These are phyloP conservation scores for Aspergillus pseudoviridinutans DNA, from an alignment of 2,329 filamentous ascomycete genomes.

Conservation along the genomic window DNA sequence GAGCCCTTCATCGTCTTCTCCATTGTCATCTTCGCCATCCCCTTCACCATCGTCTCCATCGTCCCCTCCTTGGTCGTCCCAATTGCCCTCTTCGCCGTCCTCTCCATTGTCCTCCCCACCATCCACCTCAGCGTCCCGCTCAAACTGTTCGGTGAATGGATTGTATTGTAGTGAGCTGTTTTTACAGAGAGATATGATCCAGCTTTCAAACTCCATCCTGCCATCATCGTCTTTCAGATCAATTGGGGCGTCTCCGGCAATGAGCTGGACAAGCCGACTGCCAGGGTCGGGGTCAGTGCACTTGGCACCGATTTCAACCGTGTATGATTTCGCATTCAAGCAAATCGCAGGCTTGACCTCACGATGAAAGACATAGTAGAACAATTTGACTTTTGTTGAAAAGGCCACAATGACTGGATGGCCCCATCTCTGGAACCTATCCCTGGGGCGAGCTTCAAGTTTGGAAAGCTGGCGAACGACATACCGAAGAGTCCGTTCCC, in stretches of 20 bases:
- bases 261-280: constrained; percentile 11
- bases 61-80: neutral
- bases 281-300: constrained; percentile 9
- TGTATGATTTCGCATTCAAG: neutral
- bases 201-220: constrained; percentile 8
- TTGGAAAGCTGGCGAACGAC: constrained; percentile 3
- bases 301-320: constrained; percentile 2
- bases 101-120: neutral
- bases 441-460: neutral
- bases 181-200: constrained; percentile 7
- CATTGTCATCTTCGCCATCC: no score
- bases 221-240: constrained; percentile 6
- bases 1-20: neutral
- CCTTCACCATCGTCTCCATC: neutral
- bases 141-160: constrained; percentile 5
- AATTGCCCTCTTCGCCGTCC: neutral
- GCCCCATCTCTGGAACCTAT: neutral
- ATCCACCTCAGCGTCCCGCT: neutral
- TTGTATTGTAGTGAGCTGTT: constrained; percentile 2
- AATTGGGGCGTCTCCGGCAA: constrained; percentile 7
- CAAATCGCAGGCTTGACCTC: neutral
- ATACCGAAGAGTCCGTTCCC: constrained; percentile 7
- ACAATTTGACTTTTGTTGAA: constrained; percentile 8
- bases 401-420: constrained; percentile 13
- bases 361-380: constrained; percentile 12